These are phyloP conservation scores for Sporothrix pallida DNA, from an alignment of 2,329 filamentous ascomycete genomes.

Conservation along the genomic window DNA sequence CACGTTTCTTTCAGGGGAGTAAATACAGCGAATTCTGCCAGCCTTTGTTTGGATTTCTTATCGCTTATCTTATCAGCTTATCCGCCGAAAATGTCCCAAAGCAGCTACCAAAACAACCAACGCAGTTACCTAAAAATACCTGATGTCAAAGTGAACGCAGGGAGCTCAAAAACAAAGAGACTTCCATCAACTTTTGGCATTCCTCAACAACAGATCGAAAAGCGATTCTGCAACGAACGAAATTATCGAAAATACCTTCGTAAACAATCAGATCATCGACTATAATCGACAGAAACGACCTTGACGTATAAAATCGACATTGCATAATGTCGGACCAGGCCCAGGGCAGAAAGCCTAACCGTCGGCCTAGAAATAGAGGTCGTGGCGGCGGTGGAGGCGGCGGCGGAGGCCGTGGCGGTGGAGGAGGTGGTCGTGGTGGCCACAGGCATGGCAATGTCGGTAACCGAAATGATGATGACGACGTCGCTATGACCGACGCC, in stretches of 20 bases:
- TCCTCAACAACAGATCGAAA: too few relatives aligned
- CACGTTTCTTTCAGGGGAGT: too few relatives aligned
- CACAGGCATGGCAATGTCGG: neutral
- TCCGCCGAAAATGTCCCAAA: conserved; percentile 3
- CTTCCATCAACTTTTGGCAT: neutral
- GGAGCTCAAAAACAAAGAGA: conserved; percentile 16
- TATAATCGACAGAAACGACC: too few relatives aligned
- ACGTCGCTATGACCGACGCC: neutral
- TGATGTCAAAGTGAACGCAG: neutral
- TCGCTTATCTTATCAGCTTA: conserved; percentile 30
- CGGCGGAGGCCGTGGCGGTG: neutral
- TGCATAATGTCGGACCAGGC: conserved; percentile 9
- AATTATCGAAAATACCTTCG: neutral
- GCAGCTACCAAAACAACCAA: neutral
- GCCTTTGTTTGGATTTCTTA: neutral
- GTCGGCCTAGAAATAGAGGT: conserved; percentile 10
- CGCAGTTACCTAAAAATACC: neutral
- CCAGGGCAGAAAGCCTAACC: conserved; percentile 20
- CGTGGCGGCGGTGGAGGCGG: neutral
- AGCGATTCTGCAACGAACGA: neutral
- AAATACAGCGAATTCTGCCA: conserved; percentile 5
- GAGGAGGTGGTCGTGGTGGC: neutral
- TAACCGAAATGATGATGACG: neutral
- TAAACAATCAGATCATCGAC: neutral
- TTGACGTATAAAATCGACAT: too few relatives aligned